Conservation (phyloP, 129 eudicot species). For the Silybum marianum region DNA sequence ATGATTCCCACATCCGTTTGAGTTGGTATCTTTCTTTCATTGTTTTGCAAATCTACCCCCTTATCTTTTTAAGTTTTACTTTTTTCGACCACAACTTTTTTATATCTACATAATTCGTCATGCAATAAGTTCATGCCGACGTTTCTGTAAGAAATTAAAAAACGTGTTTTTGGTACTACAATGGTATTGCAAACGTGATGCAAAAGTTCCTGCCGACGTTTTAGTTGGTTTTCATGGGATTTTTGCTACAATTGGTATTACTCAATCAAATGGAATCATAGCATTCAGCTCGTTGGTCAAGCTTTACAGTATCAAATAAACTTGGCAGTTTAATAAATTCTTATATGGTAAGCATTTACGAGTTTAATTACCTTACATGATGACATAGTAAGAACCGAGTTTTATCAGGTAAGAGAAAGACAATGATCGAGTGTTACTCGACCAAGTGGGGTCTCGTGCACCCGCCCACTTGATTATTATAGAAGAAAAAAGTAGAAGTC, state of each 20-base stretch:
- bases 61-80: background rate
- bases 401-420: no score
- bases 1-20: background rate
- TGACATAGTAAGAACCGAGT: no score
- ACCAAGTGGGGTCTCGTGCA: no score
- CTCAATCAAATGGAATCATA: no score
- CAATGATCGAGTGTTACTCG: no score
- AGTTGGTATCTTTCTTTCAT: constrained; percentile 16
- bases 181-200: no score
- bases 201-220: background rate
- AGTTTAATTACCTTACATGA: no score
- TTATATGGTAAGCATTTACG: no score
- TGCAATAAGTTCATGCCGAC: background rate
- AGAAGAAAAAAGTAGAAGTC: no score
- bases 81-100: background rate
- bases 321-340: background rate
- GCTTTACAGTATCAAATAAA: background rate
- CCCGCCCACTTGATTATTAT: no score
- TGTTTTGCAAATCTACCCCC: constrained; percentile 20
- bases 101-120: background rate
- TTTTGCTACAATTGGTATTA: background rate
- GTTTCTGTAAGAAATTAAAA: background rate
- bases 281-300: background rate
- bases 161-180: no score
- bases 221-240: background rate